Evolutionary conservation across 2,329 filamentous ascomycete species (phyloP), one percentile per base, ranked within the genome.

Genomic region (Zymoseptoria crescenta): DNA sequence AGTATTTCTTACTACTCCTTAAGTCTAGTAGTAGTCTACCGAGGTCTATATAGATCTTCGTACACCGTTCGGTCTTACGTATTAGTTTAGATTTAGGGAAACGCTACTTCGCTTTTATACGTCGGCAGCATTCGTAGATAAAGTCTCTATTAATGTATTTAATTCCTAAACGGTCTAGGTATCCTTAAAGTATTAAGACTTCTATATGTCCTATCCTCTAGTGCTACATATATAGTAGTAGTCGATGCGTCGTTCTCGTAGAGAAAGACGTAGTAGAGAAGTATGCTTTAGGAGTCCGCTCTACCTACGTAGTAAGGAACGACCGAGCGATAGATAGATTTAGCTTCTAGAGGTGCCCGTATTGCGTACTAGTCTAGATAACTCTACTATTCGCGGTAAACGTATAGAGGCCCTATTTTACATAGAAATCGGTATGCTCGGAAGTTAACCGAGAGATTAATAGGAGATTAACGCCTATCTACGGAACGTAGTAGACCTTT

Each of bases 171-270:
- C 19, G 21, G 2, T 21, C 13, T 27, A 55, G 54, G 2, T 24
- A 9, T 1, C 20, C 21, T 20, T 21, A 21, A 1, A 55, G 21
- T 7, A 16, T 48, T 8, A 24, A 16, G 20, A 48, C 9, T 2
- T 35, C 54, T 55, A 55, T 19, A 19, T 55, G 28, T n/a, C 54
- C 54, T 55, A 55, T 55, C 27, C 54, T 30, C 16, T 55, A 45
- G 27, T 55, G 19, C 54, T 55, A 55, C 4, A 55, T 24, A n/a
- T 55, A 20, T 7, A 55, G 13, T 6, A 16, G 54, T 27, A 55
- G 20, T 16, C 24, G n/a, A 21, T 48, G 21, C 3, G 13, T 7
- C 2, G 35, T 48, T 8, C 54, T 19, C 48, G 21, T 8, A 49
- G 49, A 49, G 49, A 49, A 49, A 20, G 49, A 55, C 24, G 27